phyloP scores from a whole-genome alignment of 208 protist species.

The Trypanosoma avium region DNA sequence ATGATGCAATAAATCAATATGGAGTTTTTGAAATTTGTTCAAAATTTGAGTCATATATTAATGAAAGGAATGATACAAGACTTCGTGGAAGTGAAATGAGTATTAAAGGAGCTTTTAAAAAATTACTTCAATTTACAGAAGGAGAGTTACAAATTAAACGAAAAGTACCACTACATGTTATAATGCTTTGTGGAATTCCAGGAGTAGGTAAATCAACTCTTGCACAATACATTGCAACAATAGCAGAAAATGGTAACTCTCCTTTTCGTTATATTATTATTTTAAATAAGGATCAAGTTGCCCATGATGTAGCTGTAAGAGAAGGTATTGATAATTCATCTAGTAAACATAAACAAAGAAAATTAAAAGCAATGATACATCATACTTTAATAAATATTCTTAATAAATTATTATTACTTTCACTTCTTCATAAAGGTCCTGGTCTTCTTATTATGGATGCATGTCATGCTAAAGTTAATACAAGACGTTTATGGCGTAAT shows the following conservation, averaged over 20 bases:
- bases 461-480: conserved; percentile 53
- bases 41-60: conserved; percentile 41
- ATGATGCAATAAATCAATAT: not conserved
- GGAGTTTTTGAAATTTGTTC: conserved; percentile 30
- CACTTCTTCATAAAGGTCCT: conserved; percentile 37
- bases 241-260: conserved; percentile 15
- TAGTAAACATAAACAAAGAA: conserved; percentile 79
- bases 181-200: conserved; percentile 72
- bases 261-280: conserved; percentile 44
- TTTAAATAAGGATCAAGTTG: conserved; percentile 61
- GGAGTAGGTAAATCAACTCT: conserved; percentile 71
- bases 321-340: conserved; percentile 35
- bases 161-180: conserved; percentile 41
- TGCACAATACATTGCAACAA: conserved; percentile 16
- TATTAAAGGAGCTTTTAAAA: conserved; percentile 40
- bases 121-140: conserved; percentile 41
- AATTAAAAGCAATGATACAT: conserved; percentile 26
- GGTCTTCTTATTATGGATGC: conserved; percentile 75
- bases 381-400: conserved; percentile 7
- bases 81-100: conserved; percentile 38
- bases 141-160: conserved; percentile 7
- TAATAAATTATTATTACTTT: conserved; percentile 24
- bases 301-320: conserved; percentile 26
- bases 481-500: conserved; percentile 21
- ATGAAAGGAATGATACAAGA: conserved; percentile 25